phyloP scores from a whole-genome alignment of 106 monocot genomes.

The Apostasia ramifera region DNA sequence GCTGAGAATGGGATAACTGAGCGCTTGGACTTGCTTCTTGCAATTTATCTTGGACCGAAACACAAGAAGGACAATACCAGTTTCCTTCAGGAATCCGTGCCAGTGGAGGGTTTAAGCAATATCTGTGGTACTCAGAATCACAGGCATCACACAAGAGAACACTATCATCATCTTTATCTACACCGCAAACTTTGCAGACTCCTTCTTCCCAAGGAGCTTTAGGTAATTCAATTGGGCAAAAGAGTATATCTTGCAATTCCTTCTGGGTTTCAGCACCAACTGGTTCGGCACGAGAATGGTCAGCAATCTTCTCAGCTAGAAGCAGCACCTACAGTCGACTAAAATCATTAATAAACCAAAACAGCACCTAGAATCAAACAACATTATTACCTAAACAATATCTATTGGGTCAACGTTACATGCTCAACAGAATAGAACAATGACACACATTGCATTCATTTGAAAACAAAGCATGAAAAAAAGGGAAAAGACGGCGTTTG shows the following conservation, averaged over 20 bases:
- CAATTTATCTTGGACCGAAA: constrained; percentile 26
- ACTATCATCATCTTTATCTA: constrained; percentile 94
- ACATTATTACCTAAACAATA: no score
- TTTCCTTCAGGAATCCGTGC: constrained; percentile 84
- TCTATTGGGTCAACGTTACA: no score
- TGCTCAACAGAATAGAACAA: no score
- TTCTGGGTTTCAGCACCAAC: constrained; percentile 26
- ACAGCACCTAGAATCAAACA: not conserved
- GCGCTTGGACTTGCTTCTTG: constrained; percentile 17
- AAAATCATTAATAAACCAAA: not conserved
- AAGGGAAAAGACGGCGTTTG: no score
- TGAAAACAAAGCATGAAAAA: no score
- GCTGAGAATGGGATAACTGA: constrained; percentile 16
- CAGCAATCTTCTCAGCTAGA: constrained; percentile 30
- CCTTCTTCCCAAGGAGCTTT: constrained; percentile 99
- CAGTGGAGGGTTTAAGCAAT: constrained; percentile 87
- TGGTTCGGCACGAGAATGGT: constrained; percentile 15
- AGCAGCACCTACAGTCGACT: constrained; percentile 50
- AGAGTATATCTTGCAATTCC: constrained; percentile 38
- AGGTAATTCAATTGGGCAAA: constrained; percentile 41
- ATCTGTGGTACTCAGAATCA: constrained; percentile 98
- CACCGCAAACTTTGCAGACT: constrained; percentile 97
- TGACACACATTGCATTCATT: no score
- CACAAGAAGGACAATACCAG: constrained; percentile 96
- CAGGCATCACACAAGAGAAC: constrained; percentile 94